These are phyloP conservation scores for Talaromyces amestolkiae DNA, from an alignment of 2,329 filamentous ascomycete species.

Conservation along the genomic window DNA sequence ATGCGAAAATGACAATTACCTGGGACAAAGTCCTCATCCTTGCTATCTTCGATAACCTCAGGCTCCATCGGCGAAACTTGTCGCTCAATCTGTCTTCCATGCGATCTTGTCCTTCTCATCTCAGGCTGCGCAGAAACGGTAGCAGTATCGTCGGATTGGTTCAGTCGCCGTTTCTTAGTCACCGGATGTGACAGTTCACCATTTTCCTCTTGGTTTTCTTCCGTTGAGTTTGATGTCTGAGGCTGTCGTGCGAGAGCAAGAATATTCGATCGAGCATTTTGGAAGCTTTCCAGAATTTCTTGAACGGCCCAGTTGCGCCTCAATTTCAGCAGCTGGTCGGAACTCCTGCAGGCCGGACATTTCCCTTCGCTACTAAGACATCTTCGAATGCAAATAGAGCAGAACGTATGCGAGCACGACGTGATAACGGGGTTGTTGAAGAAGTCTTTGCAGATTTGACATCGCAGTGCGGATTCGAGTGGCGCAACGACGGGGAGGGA, in stretches of 20 bases:
- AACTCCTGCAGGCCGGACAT: constrained; percentile 77
- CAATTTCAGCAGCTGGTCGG: constrained; percentile 80
- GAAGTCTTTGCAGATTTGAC: constrained; percentile 98
- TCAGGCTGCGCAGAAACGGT: constrained; percentile 32
- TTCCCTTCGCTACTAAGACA: constrained; percentile 78
- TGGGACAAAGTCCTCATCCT: constrained; percentile 40
- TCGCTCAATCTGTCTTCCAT: constrained; percentile 24
- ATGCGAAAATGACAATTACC: constrained; percentile 28
- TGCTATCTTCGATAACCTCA: constrained; percentile 41
- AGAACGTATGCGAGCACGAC: constrained; percentile 92
- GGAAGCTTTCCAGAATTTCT: constrained; percentile 79
- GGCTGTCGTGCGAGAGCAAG: constrained; percentile 63
- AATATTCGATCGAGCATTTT: constrained; percentile 60
- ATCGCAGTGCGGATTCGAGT: constrained; percentile 81
- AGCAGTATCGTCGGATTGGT: constrained; percentile 39
- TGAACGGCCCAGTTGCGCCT: constrained; percentile 81
- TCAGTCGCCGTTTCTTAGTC: constrained; percentile 38
- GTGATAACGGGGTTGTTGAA: constrained; percentile 93
- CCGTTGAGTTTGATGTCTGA: constrained; percentile 45
- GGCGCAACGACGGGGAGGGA: constrained; percentile 44
- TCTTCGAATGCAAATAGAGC: constrained; percentile 88
- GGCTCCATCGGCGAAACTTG: constrained; percentile 20
- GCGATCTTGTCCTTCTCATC: constrained; percentile 38
- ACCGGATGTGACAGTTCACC: constrained; percentile 30
- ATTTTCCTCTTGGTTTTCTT: constrained; percentile 34